Evolutionary conservation across 2,329 filamentous ascomycete species (phyloP), one percentile per base, ranked within the genome.

Genomic region (Helicocarpus griseus): DNA sequence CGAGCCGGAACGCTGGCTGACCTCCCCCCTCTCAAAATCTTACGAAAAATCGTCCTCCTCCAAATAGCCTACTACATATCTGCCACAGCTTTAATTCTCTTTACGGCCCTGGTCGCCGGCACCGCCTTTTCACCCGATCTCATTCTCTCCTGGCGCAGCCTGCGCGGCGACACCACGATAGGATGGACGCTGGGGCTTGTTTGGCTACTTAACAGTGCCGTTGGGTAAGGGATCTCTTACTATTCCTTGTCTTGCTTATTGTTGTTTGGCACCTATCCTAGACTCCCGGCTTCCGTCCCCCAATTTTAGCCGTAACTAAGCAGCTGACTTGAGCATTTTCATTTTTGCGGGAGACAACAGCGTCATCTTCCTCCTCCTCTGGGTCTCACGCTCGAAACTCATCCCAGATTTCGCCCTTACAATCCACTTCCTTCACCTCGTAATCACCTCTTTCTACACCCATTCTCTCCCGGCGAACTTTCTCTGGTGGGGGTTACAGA

Each of bases 361-460:
- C 65, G 82, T 88, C 39, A 81, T 94, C 53, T 86, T 89, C 39
- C 85, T 96, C 53, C 81, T 95, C 48, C 72, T 91, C 50, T 75
- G 97, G 53, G 82, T 98, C 59, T 83, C 85, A 19, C 88, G 93
- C 56, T 93, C 86, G 45, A 97, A 97, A 69, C 85, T 97, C 54
- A 87, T 97, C 48, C 89, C 89, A 59, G 93, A 98, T 71, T 98
- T 97, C 67, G 87, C 89, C 29, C 74, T 96, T 22, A 95, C 91
- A 2, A 79, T 96, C 17, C 89, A 95, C 72, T 79, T 87, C 66
- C 74, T 95, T 39, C 87, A 95, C 66, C 79, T 95, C 49, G 57
- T 93, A 61, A 69, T 88, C 61, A 87, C 87, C 26, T 84, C 83
- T 19, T 67, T 95, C 31, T 95, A 95, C 69, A 85, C 87, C 2